Base-by-base conservation (phyloP, 108 stramenopile genomes). In the Cyclotella distinguenda region DNA sequence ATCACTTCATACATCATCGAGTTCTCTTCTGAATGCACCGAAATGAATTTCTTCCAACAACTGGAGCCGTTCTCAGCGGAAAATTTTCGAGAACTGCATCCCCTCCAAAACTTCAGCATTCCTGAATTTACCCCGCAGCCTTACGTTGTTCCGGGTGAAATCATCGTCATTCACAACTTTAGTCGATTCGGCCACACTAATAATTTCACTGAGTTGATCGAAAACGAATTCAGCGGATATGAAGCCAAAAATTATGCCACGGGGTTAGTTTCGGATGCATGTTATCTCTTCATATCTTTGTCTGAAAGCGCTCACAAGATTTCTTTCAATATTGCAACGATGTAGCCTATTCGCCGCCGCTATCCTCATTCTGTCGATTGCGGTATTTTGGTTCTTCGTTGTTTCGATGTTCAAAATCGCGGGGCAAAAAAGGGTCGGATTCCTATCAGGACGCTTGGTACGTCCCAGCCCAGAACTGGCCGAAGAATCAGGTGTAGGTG, bases 321-420 rank as follows among this genome's bases (percentile, higher is more conserved):
- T 28, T 55, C 35, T 4, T 22, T 38, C 34, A 16, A 38, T 22
- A 36, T 19, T 55, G 0, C 3, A 21, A 26, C 4, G 7, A 22
- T 30, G 2, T 22, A 64, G 75, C 12, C 33, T 77, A 0, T 28
- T 68, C 33, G 27, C 45, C 0, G 55, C 55, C 19, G 22, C 59
- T 31, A 64, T 77, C 22, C 34, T 77, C 22, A 77, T 77, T 10
- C 34, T 68, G 11, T 33, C 38, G 5, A 45, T 77, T 7, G 75
- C 75, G 0, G 10, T 77, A 0, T 15, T 68, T 12, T 77, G 75
- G 75, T 69, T 68, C 48, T 31, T 77, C n/a, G 49, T 63, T 5
- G 64, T 77, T 12, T 18, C 56, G 0, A n/a, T 68, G n/a, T 62
- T 77, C 32, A 77, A 59, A 54, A 59, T 57, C 28, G 42, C 58